A percentile compares a stretch with the other conserved stretches of the same genome.
Evolutionary conservation across 2,329 filamentous ascomycete genomes (phyloP).

Genomic region (Cryphonectria naterciae): DNA sequence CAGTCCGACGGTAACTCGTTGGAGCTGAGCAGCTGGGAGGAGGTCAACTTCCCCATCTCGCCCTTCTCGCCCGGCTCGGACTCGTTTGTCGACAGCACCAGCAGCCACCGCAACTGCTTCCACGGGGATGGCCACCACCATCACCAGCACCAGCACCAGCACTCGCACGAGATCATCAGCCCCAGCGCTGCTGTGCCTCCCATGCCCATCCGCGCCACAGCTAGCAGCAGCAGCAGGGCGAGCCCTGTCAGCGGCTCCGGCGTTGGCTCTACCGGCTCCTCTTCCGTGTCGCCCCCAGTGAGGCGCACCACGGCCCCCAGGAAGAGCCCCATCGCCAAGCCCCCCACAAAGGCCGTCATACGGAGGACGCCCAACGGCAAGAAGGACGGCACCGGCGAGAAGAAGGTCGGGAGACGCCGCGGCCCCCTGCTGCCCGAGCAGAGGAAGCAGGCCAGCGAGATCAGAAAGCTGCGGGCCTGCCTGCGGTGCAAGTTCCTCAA

Average conservation of each 20-base stretch:
- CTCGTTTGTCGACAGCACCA: conserved; percentile 65
- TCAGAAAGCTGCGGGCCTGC: conserved; percentile 91
- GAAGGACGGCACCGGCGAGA: conserved; percentile 79
- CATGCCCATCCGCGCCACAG: conserved; percentile 69
- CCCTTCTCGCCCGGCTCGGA: conserved; percentile 86
- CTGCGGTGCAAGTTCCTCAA: conserved; percentile 97
- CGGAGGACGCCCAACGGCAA: conserved; percentile 78
- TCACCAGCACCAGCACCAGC: conserved; percentile 35
- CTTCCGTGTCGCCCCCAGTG: conserved; percentile 64
- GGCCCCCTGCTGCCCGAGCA: conserved; percentile 91
- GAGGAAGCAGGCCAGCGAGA: conserved; percentile 94
- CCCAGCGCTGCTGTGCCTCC: conserved; percentile 70
- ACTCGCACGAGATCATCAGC: conserved; percentile 62
- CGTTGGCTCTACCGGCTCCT: conserved; percentile 57
- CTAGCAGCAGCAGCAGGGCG: conserved; percentile 61
- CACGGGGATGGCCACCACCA: conserved; percentile 57
- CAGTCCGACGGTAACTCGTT: conserved; percentile 70
- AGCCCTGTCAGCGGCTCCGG: conserved; percentile 64
- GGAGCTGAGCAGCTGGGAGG: conserved; percentile 80
- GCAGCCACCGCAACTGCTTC: conserved; percentile 64
- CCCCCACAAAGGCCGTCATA: conserved; percentile 75
- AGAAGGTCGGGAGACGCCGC: conserved; percentile 88
- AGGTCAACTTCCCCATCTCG: conserved; percentile 73
- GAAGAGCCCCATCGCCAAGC: conserved; percentile 80
- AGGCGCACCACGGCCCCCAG: conserved; percentile 72